These are phyloP conservation scores for Naganishia vaughanmartiniae DNA, from an alignment of 768 basidiomycete genomes.

Conservation along the genomic window DNA sequence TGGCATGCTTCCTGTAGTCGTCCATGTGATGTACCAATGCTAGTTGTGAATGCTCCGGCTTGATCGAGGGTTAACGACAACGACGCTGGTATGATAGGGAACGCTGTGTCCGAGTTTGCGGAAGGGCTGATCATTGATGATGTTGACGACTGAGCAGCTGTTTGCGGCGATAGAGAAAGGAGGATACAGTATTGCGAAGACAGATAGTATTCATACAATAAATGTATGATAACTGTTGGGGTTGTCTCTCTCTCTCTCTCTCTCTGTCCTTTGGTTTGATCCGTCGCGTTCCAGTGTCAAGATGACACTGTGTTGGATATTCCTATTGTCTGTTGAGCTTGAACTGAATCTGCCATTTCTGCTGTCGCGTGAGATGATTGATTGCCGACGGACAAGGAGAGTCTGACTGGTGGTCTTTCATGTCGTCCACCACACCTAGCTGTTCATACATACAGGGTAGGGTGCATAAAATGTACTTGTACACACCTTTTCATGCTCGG, in stretches of 20 bases:
- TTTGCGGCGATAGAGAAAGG: too few relatives aligned
- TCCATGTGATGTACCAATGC: neutral
- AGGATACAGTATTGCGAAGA: neutral
- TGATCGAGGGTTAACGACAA: too few relatives aligned
- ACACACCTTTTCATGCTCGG: too few relatives aligned
- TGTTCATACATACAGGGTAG: too few relatives aligned
- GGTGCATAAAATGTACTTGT: too few relatives aligned
- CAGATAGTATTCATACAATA: too few relatives aligned
- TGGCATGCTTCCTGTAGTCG: neutral
- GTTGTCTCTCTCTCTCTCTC: too few relatives aligned
- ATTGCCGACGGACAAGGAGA: neutral
- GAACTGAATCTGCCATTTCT: neutral
- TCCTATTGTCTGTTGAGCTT: conserved; percentile 2
- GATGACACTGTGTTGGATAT: neutral
- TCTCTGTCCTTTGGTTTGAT: neutral
- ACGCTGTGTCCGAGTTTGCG: neutral
- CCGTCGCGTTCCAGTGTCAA: neutral
- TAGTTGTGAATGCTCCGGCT: too few relatives aligned
- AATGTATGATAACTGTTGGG: too few relatives aligned
- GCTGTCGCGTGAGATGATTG: too few relatives aligned
- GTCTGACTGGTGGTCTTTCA: too few relatives aligned
- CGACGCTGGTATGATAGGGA: neutral
- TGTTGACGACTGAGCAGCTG: neutral
- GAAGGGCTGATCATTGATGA: neutral
- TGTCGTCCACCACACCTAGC: too few relatives aligned